Percentiles rank a stretch among this genome's conserved stretches.
Evolutionary conservation across 2,329 filamentous ascomycete species (phyloP).

Genomic region (Coniella lustricola): DNA sequence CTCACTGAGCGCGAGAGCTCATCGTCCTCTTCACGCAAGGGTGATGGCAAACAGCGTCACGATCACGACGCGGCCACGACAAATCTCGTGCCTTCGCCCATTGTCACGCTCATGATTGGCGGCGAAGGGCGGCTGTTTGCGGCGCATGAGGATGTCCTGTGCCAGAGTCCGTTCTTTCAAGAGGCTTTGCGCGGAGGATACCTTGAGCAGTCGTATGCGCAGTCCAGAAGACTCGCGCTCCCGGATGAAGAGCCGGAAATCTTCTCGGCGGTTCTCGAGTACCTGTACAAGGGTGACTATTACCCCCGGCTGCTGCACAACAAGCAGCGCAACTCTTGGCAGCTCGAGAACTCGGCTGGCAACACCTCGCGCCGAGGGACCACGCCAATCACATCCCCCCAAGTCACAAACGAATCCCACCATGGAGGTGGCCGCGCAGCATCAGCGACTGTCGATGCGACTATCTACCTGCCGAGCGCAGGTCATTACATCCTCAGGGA

Average conservation of each 20-base stretch:
- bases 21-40: slow-evolving; percentile 10
- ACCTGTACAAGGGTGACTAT: slow-evolving; percentile 95
- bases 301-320: slow-evolving; percentile 83
- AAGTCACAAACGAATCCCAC: slow-evolving; percentile 33
- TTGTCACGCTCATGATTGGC: slow-evolving; percentile 81
- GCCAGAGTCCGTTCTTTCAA: slow-evolving; percentile 77
- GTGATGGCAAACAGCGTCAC: slow-evolving; percentile 16
- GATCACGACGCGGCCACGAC: neutral
- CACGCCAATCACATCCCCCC: slow-evolving; percentile 44
- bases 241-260: slow-evolving; percentile 78
- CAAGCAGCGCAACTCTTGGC: slow-evolving; percentile 80
- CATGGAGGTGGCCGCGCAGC: slow-evolving; percentile 35
- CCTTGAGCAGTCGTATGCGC: slow-evolving; percentile 49
- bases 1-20: slow-evolving; percentile 47
- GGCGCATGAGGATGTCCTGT: slow-evolving; percentile 87
- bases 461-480: slow-evolving; percentile 68
- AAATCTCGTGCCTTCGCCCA: slow-evolving; percentile 51
- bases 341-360: slow-evolving; percentile 62
- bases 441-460: slow-evolving; percentile 57
- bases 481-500: slow-evolving; percentile 78
- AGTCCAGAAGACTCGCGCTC: slow-evolving; percentile 71
- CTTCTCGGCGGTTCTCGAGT: slow-evolving; percentile 90
- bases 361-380: slow-evolving; percentile 23
- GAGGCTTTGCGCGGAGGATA: slow-evolving; percentile 64
- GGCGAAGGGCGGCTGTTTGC: slow-evolving; percentile 84